A percentile compares a stretch with the other conserved stretches of the same genome.
These are phyloP conservation scores for Trypanosoma scelopori DNA, from an alignment of 208 protist genomes.

Conservation along the genomic window DNA sequence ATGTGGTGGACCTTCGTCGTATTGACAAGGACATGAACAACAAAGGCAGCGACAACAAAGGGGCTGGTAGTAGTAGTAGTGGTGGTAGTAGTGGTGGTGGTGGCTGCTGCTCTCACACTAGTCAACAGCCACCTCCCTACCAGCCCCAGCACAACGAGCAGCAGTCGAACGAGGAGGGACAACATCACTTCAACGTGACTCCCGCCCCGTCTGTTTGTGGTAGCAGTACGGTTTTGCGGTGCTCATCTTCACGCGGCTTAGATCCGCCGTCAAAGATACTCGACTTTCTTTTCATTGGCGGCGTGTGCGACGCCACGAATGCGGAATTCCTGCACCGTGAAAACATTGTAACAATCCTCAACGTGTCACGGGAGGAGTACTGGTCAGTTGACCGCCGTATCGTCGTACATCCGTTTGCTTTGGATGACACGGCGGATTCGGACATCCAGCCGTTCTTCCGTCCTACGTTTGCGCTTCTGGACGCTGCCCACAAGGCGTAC, in stretches of 20 bases:
- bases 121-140: not conserved
- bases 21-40: conserved; percentile 2
- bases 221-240: not conserved
- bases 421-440: conserved; percentile 59
- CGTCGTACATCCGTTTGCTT: conserved; percentile 63
- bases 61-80: not conserved
- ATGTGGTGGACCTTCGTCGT: conserved; percentile 26
- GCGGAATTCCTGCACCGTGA: conserved; percentile 58
- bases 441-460: conserved; percentile 67
- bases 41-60: not conserved
- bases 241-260: conserved; percentile 6
- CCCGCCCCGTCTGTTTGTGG: not conserved
- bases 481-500: conserved; percentile 48
- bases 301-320: conserved; percentile 73
- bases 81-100: not conserved
- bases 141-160: not conserved
- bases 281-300: conserved; percentile 80
- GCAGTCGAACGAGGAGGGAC: not conserved
- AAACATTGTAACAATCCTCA: conserved; percentile 77
- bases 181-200: not conserved
- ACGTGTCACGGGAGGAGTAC: conserved; percentile 86
- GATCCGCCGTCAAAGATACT: conserved; percentile 64
- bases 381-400: conserved; percentile 68
- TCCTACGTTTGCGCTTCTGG: conserved; percentile 54
- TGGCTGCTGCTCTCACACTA: not conserved